Conservation (phyloP, 1,284 basidiomycete genomes). For the Phellopilus nigrolimitatus region DNA sequence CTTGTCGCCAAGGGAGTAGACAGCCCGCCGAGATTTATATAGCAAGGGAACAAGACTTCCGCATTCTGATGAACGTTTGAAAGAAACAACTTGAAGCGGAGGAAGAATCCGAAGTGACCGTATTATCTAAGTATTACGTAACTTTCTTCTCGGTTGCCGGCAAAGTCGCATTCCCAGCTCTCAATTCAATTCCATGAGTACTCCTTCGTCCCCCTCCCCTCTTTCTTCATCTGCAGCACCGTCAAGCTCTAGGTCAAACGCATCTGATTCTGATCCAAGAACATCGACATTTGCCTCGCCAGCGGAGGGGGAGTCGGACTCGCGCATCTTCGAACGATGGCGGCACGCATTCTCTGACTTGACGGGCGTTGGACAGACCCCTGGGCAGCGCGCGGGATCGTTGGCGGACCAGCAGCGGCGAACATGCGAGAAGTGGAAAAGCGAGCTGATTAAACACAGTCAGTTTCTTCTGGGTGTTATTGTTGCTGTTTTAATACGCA, state of each 20-base stretch:
- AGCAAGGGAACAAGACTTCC: too few species aligned
- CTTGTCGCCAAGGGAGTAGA: too few species aligned
- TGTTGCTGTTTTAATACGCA: constrained; percentile 2
- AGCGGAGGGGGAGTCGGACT: constrained; percentile 8
- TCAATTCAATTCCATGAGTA: background rate
- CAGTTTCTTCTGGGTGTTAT: constrained; percentile 23
- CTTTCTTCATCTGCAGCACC: background rate
- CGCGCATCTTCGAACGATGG: constrained; percentile 34
- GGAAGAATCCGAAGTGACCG: background rate
- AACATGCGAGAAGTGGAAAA: constrained; percentile 56
- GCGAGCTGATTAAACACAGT: constrained; percentile 51
- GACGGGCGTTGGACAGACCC: constrained; percentile 52
- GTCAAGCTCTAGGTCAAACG: background rate
- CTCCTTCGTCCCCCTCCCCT: constrained; percentile 5
- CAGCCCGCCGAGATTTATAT: too few species aligned
- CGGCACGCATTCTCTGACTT: constrained; percentile 45
- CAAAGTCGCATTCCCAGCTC: background rate
- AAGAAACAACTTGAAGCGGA: background rate
- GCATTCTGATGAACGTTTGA: too few species aligned
- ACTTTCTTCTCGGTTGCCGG: too few species aligned
- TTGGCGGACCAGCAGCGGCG: constrained; percentile 38
- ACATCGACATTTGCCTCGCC: background rate
- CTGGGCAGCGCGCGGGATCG: constrained; percentile 44
- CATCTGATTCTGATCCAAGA: background rate
- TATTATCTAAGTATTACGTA: too few species aligned